Conservation (phyloP, 495 filamentous ascomycete species). For the Penicillium canescens region DNA sequence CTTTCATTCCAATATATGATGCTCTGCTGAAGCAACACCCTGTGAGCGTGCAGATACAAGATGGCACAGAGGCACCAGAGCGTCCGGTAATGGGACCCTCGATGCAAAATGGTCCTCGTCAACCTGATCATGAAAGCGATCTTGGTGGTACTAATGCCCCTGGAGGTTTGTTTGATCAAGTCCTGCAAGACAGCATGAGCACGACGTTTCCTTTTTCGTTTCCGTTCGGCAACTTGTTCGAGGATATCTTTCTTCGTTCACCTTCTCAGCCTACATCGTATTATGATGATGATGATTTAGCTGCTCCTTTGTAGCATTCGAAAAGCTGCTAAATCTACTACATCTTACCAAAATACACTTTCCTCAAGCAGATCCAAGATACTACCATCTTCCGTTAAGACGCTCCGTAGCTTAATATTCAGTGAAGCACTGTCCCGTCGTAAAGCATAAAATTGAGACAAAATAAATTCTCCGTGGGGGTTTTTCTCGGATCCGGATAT, state of each 20-base stretch:
- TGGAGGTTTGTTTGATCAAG: not conserved
- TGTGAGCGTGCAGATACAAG: not conserved
- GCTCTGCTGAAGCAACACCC: slow-evolving; percentile 1
- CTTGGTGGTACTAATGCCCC: not conserved
- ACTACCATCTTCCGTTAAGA: too few species aligned
- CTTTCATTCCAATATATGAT: slow-evolving; percentile 11
- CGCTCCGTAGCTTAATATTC: too few species aligned
- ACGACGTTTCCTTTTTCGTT: slow-evolving; percentile 9
- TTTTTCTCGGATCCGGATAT: too few species aligned
- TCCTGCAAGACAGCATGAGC: slow-evolving; percentile 3
- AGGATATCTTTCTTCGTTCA: slow-evolving; percentile 6
- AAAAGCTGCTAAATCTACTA: too few species aligned
- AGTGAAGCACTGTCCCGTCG: too few species aligned
- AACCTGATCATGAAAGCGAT: not conserved
- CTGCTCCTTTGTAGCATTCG: too few species aligned
- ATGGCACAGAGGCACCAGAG: not conserved
- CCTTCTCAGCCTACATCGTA: not conserved
- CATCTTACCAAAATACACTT: too few species aligned
- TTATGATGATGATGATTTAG: not conserved
- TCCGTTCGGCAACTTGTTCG: slow-evolving; percentile 9
- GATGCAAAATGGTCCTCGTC: not conserved
- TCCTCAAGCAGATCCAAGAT: too few species aligned
- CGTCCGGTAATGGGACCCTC: not conserved
- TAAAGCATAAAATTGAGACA: too few species aligned
- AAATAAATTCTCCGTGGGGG: too few species aligned